Percentiles rank a stretch among this genome's conserved stretches.
Conservation (phyloP, 2,329 filamentous ascomycete species). For the Sporothrix curviconia region DNA sequence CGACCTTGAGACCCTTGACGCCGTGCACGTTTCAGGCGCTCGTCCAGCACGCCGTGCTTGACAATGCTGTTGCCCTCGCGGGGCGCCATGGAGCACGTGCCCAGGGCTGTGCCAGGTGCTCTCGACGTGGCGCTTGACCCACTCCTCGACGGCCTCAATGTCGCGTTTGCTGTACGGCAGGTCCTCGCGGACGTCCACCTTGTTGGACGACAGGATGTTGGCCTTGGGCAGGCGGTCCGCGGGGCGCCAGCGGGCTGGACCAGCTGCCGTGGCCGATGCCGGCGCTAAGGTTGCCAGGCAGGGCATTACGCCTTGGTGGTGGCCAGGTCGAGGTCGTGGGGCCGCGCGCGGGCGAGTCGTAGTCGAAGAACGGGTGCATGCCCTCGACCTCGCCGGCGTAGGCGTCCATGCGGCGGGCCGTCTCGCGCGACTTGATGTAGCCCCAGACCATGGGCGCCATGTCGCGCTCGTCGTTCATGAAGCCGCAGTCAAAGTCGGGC, state of each 20-base stretch:
- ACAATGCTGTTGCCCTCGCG: slow-evolving; percentile 71
- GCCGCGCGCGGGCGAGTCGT: slow-evolving; percentile 61
- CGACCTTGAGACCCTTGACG: slow-evolving; percentile 70
- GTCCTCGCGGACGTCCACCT: slow-evolving; percentile 52
- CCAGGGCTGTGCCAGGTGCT: slow-evolving; percentile 64
- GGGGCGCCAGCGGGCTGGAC: slow-evolving; percentile 51
- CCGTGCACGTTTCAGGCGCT: slow-evolving; percentile 72
- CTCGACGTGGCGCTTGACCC: slow-evolving; percentile 66
- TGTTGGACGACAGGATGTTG: slow-evolving; percentile 55
- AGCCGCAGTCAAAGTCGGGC: slow-evolving; percentile 73
- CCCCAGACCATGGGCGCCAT: slow-evolving; percentile 83
- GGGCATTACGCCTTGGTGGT: slow-evolving; percentile 71
- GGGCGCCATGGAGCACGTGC: slow-evolving; percentile 72
- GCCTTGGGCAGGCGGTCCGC: slow-evolving; percentile 44
- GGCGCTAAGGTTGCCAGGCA: slow-evolving; percentile 63
- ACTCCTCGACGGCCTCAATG: slow-evolving; percentile 61
- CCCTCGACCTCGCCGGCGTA: slow-evolving; percentile 66
- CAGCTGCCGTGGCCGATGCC: slow-evolving; percentile 69
- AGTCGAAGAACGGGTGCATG: slow-evolving; percentile 67
- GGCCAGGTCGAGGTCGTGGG: slow-evolving; percentile 65
- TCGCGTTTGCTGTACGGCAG: slow-evolving; percentile 59
- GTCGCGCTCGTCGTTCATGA: slow-evolving; percentile 80
- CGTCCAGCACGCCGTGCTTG: slow-evolving; percentile 71
- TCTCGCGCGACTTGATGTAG: slow-evolving; percentile 77
- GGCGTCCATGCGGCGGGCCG: slow-evolving; percentile 68